Conservation (phyloP, 2,329 filamentous ascomycete genomes). For the Calonectria hawksworthii region DNA sequence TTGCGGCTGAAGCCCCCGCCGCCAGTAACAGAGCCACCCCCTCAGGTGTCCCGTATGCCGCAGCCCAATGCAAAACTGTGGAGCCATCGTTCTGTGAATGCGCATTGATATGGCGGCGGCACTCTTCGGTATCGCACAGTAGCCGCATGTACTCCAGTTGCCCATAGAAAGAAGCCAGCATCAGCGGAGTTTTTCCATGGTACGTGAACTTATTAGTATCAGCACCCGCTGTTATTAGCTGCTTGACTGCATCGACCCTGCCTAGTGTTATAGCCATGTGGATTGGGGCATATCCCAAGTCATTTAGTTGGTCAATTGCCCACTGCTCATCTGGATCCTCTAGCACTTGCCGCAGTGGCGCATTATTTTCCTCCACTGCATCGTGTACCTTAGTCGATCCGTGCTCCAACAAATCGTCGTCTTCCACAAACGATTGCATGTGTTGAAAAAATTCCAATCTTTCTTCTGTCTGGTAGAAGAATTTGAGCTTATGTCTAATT, state of each 20-base stretch:
- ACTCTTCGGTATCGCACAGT: neutral
- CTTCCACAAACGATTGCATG: neutral
- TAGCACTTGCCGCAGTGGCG: neutral
- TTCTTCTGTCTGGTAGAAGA: neutral
- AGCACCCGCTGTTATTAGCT: neutral
- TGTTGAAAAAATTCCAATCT: neutral
- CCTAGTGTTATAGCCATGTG: neutral
- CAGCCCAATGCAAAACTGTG: neutral
- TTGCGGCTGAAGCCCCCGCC: slow-evolving; percentile 19
- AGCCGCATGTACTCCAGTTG: fast-evolving
- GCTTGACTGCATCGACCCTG: neutral
- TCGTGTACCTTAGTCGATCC: neutral
- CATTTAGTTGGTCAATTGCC: neutral
- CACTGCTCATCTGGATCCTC: neutral
- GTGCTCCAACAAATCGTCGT: neutral
- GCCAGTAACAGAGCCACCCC: slow-evolving; percentile 20
- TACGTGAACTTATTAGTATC: neutral
- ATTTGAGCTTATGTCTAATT: neutral
- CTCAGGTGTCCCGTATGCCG: fast-evolving
- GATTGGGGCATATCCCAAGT: neutral
- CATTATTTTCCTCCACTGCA: neutral
- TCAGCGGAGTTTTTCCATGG: neutral
- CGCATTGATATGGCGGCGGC: fast-evolving
- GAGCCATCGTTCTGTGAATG: fast-evolving
- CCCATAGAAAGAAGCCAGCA: neutral